These are phyloP conservation scores for Inga leiocalycina DNA, from an alignment of 306 rosid genomes.

Conservation along the genomic window DNA sequence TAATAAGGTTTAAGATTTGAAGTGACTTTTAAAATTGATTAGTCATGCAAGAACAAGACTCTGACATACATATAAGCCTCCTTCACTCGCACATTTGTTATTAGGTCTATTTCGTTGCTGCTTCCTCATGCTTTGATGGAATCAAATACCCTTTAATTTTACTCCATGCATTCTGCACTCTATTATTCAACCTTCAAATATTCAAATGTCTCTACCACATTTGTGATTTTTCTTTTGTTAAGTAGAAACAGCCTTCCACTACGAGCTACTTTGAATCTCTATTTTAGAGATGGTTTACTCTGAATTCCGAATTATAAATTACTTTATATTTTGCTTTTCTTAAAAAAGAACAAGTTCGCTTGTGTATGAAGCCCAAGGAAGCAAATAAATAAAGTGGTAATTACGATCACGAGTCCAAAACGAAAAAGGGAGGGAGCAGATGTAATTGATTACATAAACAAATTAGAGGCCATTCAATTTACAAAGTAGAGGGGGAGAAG, in stretches of 20 bases:
- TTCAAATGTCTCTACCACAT: not conserved
- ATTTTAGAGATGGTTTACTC: not conserved
- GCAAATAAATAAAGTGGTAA: not conserved
- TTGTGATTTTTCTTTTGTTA: not conserved
- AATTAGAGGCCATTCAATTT: not conserved
- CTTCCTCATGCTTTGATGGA: slow-evolving; percentile 13
- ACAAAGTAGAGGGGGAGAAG: not conserved
- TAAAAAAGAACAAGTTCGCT: not conserved
- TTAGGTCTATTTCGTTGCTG: not conserved
- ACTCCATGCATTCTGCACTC: not conserved
- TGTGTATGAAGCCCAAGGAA: not conserved
- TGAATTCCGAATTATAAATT: not conserved
- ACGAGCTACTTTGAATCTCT: not conserved
- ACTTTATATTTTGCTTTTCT: not conserved
- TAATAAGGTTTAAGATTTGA: not conserved
- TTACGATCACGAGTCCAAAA: not conserved
- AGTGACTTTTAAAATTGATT: not conserved
- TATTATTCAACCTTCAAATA: not conserved
- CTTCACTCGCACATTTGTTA: not conserved
- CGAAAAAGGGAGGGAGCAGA: not conserved
- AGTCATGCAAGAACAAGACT: not conserved
- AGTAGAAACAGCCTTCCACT: not conserved
- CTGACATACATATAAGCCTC: not conserved
- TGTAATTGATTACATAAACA: not conserved
- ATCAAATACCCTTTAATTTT: not conserved